Percentiles rank a stretch among this genome's conserved stretches.
Conservation (phyloP, 1,139 yeast species). For the Lipomyces yarrowii region DNA sequence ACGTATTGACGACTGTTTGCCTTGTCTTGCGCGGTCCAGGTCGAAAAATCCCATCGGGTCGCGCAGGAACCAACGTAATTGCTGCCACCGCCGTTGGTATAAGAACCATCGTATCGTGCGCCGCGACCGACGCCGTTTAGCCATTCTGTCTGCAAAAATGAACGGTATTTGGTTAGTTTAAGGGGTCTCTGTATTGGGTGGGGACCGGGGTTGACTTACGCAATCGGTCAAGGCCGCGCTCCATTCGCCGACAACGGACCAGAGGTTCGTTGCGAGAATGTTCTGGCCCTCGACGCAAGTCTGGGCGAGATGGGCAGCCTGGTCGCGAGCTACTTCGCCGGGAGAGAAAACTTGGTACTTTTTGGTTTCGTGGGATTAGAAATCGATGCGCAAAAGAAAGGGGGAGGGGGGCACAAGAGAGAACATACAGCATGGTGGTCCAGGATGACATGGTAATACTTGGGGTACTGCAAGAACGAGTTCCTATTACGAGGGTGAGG, state of each 20-base stretch:
- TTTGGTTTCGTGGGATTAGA: not conserved
- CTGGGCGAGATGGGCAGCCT: conserved; percentile 61
- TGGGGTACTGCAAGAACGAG: conserved; percentile 40
- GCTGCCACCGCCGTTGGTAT: conserved; percentile 38
- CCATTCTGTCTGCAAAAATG: conserved; percentile 56
- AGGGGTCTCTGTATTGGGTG: no score
- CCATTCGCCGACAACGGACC: conserved; percentile 90
- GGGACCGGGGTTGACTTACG: no score
- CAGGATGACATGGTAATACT: conserved; percentile 67
- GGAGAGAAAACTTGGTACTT: conserved; percentile 83
- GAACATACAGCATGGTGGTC: conserved; percentile 66
- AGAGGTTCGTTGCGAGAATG: conserved; percentile 59
- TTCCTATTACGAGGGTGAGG: conserved; percentile 24
- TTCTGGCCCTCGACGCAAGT: conserved; percentile 67
- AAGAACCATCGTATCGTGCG: conserved; percentile 80
- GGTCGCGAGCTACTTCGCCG: conserved; percentile 57
- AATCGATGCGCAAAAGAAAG: not conserved
- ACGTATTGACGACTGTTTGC: conserved; percentile 65
- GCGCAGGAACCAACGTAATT: conserved; percentile 66
- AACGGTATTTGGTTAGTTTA: no score
- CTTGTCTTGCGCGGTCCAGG: conserved; percentile 66
- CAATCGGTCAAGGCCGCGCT: conserved; percentile 95
- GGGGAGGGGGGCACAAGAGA: no score
- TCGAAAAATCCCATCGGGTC: conserved; percentile 53
- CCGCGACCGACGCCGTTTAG: conserved; percentile 90